Base-by-base conservation (phyloP, 2,329 filamentous ascomycete genomes). In the Penicillium sp. region DNA sequence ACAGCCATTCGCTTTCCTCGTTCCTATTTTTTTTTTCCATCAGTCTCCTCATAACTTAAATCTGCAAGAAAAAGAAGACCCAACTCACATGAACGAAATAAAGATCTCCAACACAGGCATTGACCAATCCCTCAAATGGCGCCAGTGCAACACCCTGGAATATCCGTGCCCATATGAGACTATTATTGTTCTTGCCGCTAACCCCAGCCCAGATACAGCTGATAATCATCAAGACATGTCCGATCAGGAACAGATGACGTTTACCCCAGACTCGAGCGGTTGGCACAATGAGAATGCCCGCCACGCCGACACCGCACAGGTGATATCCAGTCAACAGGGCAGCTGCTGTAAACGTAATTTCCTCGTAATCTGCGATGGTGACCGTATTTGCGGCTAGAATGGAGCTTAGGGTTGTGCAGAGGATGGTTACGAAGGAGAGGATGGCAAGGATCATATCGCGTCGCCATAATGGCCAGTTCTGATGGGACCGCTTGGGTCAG, bases 181-280 rank as follows among this genome's bases (percentile, higher is more conserved):
- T 90, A 17, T 77, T 79, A 73, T 96, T 94, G 72, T 86, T 86
- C 39, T 79, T 81, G 12, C 84, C 82, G 36, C 84, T 86, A 0
- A 82, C 85, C 31, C 90, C 90, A 29, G 85, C 92, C 93, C 93
- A 97, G 7, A 83, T 85, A 64, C 87, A 90, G 57, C 88, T 89
- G 43, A 83, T 79, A 42, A 96, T 83, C 66, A 96, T 82, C 57
- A 96, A 81, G 48, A 90, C 63, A 45, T 88, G 87, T 8, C 91
- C 92, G 2, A 96, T 67, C 27, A 97, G 76, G 73, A 96, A 97
- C 17, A 92, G 78, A 78, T 97, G 93, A 41, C 93, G 84, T 76
- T 96, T 97, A 39, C 93, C 93, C 90, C 91, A 97, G 62, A 97
- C 88, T 57, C 93, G 86, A 21, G 90, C 91, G 0, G 89, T 90